Conservation (phyloP, 768 basidiomycete genomes). For the Phallus indusiatus region DNA sequence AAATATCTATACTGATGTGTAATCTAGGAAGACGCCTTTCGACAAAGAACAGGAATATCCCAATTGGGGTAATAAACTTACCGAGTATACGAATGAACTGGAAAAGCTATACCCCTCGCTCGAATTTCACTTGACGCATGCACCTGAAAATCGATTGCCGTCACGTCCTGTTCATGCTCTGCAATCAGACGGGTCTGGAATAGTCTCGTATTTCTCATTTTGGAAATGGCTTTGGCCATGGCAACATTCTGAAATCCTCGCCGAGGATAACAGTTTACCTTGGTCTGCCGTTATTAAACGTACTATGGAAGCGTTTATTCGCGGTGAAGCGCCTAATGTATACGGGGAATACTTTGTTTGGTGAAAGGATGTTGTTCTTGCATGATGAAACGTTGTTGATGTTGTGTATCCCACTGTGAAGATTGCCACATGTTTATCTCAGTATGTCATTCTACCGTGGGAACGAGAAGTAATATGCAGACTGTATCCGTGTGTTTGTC, state of each 20-base stretch:
- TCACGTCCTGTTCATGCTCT: neutral
- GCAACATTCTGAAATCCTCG: neutral
- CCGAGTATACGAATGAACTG: neutral
- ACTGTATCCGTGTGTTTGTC: no score
- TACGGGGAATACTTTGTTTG: constrained; percentile 34
- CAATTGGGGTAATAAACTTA: constrained; percentile 33
- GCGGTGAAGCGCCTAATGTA: constrained; percentile 36
- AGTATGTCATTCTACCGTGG: no score
- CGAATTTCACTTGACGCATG: no score
- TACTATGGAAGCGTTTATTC: constrained; percentile 35
- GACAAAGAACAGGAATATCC: constrained; percentile 37
- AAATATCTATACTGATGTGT: neutral
- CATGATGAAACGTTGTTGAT: no score
- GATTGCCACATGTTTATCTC: no score
- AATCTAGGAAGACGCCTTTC: constrained; percentile 22
- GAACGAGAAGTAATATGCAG: no score
- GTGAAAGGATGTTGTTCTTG: constrained; percentile 9
- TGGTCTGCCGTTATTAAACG: constrained; percentile 39
- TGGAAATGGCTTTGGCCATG: neutral
- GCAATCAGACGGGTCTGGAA: neutral
- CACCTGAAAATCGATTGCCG: no score
- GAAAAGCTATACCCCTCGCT: neutral
- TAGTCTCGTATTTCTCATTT: neutral
- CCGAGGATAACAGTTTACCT: constrained; percentile 19
- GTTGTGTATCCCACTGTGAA: no score